Evolutionary conservation across 139 green algal species (phyloP).

Genomic region (Asterochloris erici): DNA sequence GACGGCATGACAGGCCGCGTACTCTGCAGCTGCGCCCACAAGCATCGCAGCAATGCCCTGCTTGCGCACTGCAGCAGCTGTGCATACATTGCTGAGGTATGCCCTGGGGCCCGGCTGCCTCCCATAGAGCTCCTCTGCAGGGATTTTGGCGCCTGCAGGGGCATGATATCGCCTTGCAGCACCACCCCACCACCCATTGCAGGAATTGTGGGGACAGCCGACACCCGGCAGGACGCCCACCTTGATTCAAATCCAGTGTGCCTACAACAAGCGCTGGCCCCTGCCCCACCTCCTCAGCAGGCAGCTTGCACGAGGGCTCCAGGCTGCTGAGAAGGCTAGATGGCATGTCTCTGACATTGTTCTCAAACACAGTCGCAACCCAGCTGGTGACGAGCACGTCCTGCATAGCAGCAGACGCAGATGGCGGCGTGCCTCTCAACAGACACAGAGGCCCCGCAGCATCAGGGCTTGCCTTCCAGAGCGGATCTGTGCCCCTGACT

Average conservation of each 20-base stretch:
- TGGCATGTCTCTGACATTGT: background rate
- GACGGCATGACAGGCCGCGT: no score
- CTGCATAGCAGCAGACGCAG: background rate
- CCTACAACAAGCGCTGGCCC: constrained; percentile 52
- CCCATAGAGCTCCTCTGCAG: constrained; percentile 72
- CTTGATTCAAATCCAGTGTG: constrained; percentile 72
- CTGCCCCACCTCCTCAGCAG: constrained; percentile 29
- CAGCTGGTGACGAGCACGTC: constrained; percentile 43
- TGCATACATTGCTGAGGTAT: constrained; percentile 83
- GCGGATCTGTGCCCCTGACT: constrained; percentile 39
- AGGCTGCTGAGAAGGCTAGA: constrained; percentile 25
- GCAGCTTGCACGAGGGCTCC: constrained; percentile 57
- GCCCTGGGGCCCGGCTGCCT: constrained; percentile 36
- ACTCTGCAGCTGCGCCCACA: no score
- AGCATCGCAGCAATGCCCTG: background rate
- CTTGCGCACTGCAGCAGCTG: constrained; percentile 36
- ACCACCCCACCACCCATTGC: no score
- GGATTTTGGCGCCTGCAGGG: constrained; percentile 46
- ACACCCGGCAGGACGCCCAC: background rate
- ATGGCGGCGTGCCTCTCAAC: background rate
- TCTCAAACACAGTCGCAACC: constrained; percentile 42
- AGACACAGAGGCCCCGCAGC: background rate
- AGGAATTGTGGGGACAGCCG: background rate
- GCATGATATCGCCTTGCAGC: background rate
- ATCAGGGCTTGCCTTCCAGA: constrained; percentile 33